A percentile compares a stretch with the other conserved stretches of the same genome.
Conservation (phyloP, 208 protist species). For the Herpetomonas tarakana region DNA sequence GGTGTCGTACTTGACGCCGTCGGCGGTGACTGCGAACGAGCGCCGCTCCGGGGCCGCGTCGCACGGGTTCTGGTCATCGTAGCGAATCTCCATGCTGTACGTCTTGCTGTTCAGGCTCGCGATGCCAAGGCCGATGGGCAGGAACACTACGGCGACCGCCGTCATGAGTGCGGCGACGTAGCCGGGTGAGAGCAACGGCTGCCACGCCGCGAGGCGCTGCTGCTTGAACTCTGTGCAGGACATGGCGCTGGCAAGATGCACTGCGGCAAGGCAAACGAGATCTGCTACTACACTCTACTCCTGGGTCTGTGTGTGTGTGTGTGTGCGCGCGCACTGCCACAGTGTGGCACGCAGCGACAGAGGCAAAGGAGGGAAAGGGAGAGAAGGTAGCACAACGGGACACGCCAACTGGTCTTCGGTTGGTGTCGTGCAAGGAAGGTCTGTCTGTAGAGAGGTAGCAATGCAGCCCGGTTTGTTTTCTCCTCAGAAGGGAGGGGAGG, state of each 20-base stretch:
- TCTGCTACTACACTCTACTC: background rate
- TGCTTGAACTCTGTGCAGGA: slow-evolving; percentile 79
- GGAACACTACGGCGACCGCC: slow-evolving; percentile 88
- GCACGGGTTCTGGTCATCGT: slow-evolving; percentile 64
- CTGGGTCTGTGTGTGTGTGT: slow-evolving; percentile 1
- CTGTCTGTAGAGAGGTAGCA: no score
- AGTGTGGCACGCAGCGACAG: background rate
- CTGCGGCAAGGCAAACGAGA: slow-evolving; percentile 15
- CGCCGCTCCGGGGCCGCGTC: slow-evolving; percentile 24
- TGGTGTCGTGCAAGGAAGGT: no score
- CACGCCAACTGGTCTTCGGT: no score
- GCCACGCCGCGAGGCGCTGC: slow-evolving; percentile 96
- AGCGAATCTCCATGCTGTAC: slow-evolving; percentile 61
- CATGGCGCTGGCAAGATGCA: background rate
- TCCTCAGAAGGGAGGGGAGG: no score
- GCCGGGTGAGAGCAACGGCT: slow-evolving; percentile 94
- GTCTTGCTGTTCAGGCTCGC: slow-evolving; percentile 65
- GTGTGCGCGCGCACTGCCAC: no score
- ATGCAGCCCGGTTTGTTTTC: no score
- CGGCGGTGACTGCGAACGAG: slow-evolving; percentile 43
- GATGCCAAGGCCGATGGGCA: slow-evolving; percentile 90
- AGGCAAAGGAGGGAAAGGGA: slow-evolving; percentile 8
- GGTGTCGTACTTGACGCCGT: slow-evolving; percentile 13
- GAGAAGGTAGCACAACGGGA: slow-evolving; percentile 4
- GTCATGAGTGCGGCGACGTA: slow-evolving; percentile 91